Base-by-base conservation (phyloP, 306 rosid species). In the Lathyrus sativus region DNA sequence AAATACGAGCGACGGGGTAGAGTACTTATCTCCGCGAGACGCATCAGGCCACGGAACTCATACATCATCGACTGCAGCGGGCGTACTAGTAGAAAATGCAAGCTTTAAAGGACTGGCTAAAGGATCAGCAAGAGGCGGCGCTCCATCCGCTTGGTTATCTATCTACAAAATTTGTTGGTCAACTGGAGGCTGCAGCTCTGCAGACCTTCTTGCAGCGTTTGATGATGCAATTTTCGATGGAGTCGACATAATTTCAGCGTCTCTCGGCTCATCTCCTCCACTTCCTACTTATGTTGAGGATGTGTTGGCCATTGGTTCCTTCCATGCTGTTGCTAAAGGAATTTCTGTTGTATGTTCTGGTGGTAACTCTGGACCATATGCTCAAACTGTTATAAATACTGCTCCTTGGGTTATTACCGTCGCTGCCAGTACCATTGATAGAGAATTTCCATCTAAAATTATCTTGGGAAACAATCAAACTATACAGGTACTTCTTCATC, bases 111-210 rank as follows among this genome's bases (percentile, higher is more conserved):
- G 89, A 76, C 69, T 82, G 37, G 86, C 89, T 42, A 62, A 42
- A 31, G 92, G 92, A 62, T 24, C 44, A 35, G 89, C 86, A 18
- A 82, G 92, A 70, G 92, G 92, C 9, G 92, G 92, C 4, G 89
- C 93, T 62, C 83, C 89, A 54, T 76, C 71, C 15, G 87, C 92
- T 43, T 67, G 49, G 49, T 44, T 44, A 44, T 5, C 49, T 44
- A 4, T 44, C 49, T 44, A 44, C 80, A 85, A 87, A 72, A 84
- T 80, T 56, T 85, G 92, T 68, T 84, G 92, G 92, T 56, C 78
- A 19, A 66, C 80, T 19, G 89, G 87, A 8, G 84, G 78, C 7
- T 82, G 89, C 76, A 82, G 84, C 50, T 73, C 87, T 7, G 87
- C 87, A 2, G 92, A 87, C 39, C 14, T 87, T 14, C 89, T 87